phyloP scores from a whole-genome alignment of 306 rosid genomes.

The Carpinus fangiana region DNA sequence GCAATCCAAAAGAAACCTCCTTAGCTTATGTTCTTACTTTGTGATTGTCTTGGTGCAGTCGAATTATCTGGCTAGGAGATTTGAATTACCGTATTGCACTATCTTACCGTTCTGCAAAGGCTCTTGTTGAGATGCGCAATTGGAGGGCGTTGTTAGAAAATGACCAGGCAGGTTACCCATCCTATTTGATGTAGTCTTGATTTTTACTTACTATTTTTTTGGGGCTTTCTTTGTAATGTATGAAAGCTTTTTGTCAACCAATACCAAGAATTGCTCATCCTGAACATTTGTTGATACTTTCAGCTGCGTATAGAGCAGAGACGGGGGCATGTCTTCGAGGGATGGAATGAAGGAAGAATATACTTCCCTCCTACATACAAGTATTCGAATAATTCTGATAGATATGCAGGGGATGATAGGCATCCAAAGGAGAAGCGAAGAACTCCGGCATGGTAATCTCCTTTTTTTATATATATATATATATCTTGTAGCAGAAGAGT shows the following conservation, averaged over 20 bases:
- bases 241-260: conserved; percentile 16
- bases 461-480: neutral
- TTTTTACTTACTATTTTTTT: neutral
- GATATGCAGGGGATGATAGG: conserved; percentile 88
- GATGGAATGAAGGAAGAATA: conserved; percentile 94
- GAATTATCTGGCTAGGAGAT: conserved; percentile 96
- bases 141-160: conserved; percentile 87
- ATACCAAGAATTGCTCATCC: conserved; percentile 19
- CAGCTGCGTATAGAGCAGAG: conserved; percentile 86
- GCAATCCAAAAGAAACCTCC: conserved; percentile 9
- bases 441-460: conserved; percentile 95
- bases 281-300: conserved; percentile 36
- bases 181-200: conserved; percentile 15
- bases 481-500: neutral
- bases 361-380: conserved; percentile 99
- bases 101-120: conserved; percentile 80
- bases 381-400: conserved; percentile 90
- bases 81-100: conserved; percentile 93
- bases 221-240: neutral
- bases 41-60: conserved; percentile 57
- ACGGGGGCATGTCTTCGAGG: conserved; percentile 77
- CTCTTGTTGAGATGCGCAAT: conserved; percentile 90
- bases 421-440: conserved; percentile 87
- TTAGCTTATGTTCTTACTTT: conserved; percentile 14
- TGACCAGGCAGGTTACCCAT: conserved; percentile 73